Base-by-base conservation (phyloP, 2,329 filamentous ascomycete species). In the Leptographium flavum region DNA sequence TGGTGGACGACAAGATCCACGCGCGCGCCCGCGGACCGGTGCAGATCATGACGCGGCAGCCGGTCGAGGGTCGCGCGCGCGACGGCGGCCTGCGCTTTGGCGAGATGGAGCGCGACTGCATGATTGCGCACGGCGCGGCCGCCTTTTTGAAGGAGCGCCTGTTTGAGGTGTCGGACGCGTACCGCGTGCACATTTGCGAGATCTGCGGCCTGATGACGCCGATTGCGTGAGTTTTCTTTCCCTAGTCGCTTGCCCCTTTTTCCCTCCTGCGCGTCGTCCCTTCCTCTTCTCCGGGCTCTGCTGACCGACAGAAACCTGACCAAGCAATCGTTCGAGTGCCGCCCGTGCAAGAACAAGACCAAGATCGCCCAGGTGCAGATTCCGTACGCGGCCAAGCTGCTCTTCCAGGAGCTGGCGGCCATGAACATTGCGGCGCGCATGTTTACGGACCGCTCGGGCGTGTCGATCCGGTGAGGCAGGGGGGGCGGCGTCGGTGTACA, bases 71-170 rank as follows among this genome's bases (percentile, higher is more conserved):
- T 83, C 85, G 93, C 77, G 92, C 92, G 4, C 74, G 93, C 65
- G 93, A 98, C 61, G 92, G 92, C 74, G 92, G 92, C 71, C 75
- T 98, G 38, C 90, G 93, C 61, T 98, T 98, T 78, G 92, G 92
- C 80, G 92, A 98, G 73, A 98, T 98, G 92, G 93, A 98, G 67
- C 90, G 93, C 69, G 93, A 98, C 77, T 98, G 92, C 63, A 98
- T 98, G 92, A 98, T 98, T 70, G 87, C 93, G n/a, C 93, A 98
- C 62, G 92, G 92, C 60, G 92, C 93, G 4, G 90, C 87, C 45
- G 83, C 88, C 2, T 98, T 98, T 75, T 68, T 98, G 59, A 98
- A 98, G 69, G 92, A 98, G 71, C 79, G 92, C 57, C 68, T 98
- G 47, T 95, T 98, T 58, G 90, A 96, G 62, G 92, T 98, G 42